Evolutionary conservation across 345 rosid genomes (phyloP).

Genomic region (Pseudoturritis turrita): DNA sequence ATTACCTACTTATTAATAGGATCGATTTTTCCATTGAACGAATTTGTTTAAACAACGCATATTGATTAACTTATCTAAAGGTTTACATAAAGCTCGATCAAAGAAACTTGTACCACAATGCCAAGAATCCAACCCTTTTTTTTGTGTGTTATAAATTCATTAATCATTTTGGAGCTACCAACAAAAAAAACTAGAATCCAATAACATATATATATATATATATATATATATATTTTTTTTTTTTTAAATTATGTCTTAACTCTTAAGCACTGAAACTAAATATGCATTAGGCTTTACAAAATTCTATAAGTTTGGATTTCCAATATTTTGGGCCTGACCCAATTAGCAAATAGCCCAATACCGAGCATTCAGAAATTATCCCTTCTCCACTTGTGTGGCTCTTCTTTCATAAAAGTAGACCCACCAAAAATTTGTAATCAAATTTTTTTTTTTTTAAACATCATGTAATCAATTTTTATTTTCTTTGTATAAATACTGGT

Average conservation of each 20-base stretch:
- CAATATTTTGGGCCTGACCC: no score
- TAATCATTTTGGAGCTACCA: background rate
- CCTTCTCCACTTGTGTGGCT: background rate
- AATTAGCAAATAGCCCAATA: background rate
- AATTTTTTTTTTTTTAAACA: no score
- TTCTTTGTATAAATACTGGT: background rate
- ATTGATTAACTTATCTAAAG: background rate
- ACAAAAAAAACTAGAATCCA: background rate
- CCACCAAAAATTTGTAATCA: constrained; percentile 15
- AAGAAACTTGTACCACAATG: background rate
- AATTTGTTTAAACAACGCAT: background rate
- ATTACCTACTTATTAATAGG: background rate
- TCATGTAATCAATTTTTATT: no score
- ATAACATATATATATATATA: no score
- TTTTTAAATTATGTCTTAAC: no score
- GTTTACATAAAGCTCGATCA: background rate
- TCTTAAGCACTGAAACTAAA: no score
- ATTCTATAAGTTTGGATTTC: no score
- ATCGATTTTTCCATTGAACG: background rate
- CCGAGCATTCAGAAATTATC: background rate
- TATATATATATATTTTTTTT: no score
- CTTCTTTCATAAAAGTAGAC: constrained; percentile 21
- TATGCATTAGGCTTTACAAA: no score
- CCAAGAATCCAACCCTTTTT: background rate
- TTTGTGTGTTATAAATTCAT: background rate